Conservation (phyloP, 768 basidiomycete genomes). For the Collybia nuda region DNA sequence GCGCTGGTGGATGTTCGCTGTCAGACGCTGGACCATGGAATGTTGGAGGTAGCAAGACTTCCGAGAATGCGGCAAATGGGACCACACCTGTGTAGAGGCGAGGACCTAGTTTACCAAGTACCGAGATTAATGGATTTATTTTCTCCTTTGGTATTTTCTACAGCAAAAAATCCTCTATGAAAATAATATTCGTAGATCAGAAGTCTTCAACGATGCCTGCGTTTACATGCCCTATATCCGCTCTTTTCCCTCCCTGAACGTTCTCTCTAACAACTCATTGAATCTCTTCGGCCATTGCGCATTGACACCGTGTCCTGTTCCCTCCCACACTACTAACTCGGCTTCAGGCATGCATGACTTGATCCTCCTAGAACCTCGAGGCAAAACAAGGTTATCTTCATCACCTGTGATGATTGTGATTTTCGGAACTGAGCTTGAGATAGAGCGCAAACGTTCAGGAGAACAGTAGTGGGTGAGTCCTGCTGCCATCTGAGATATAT, state of each 20-base stretch:
- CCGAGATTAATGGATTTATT: neutral
- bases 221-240: conserved; percentile 12
- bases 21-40: conserved; percentile 96
- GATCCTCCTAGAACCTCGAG: conserved; percentile 49
- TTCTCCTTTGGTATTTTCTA: neutral
- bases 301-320: conserved; percentile 64
- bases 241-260: conserved; percentile 50
- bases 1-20: conserved; percentile 78
- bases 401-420: conserved; percentile 69
- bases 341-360: conserved; percentile 62
- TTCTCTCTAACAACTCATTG: conserved; percentile 56
- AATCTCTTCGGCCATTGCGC: conserved; percentile 48
- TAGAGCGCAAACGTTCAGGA: conserved; percentile 41
- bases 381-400: conserved; percentile 56
- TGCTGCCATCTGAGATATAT: conserved; percentile 73
- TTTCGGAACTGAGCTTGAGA: conserved; percentile 62
- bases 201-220: neutral
- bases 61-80: neutral
- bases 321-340: conserved; percentile 55
- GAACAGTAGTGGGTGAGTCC: conserved; percentile 61
- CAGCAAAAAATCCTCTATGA: no score
- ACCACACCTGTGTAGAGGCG: neutral
- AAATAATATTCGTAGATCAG: no score
- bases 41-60: neutral
- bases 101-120: neutral